Evolutionary conservation across 768 basidiomycete genomes (phyloP), one percentile per base, ranked within the genome.

Genomic region (Boletellus ananiceps): DNA sequence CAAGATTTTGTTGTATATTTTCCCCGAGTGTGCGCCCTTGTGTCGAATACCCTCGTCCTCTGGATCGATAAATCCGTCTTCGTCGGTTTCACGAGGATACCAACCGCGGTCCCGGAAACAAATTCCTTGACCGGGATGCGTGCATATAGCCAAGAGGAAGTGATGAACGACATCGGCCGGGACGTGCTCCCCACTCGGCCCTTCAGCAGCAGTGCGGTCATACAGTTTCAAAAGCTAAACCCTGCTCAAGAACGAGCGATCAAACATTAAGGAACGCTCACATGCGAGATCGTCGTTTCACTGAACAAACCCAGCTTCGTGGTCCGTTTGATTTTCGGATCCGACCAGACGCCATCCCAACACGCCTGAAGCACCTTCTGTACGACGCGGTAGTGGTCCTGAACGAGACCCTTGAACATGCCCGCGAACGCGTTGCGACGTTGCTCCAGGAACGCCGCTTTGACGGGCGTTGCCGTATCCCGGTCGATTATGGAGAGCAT

Each of bases 101-200:
- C 93, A 97, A 2, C 93, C 93, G 8, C 80, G 76, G 59, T 94
- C 91, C 44, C 73, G 81, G 69, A 95, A 96, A 60, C 93, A 97
- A 13, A 96, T 74, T 0, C 93, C 93, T 12, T 74, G 69, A 0
- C 93, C 93, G 0, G 90, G 88, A 21, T 80, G 81, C 0, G 88
- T 86, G 57, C 86, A 88, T 27, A 92, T 81, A 2, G 86, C 86
- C 23, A 94, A 78, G 11, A 96, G 70, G 66, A 96, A 97, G 58
- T 93, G 91, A 52, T 92, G 88, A 0, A 80, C 83, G 4, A 95
- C 74, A 55, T 94, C 84, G 2, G 86, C 91, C 9, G 83, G 85
- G 16, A 83, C 66, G 39, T 82, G 71, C 14, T 82, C 81, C 3
- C 70, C 62, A 16, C 77, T 72, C 2, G 66, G 64, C 7, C 69